Conservation (phyloP, 148 eudicot species). For the Fagopyrum tataricum region DNA sequence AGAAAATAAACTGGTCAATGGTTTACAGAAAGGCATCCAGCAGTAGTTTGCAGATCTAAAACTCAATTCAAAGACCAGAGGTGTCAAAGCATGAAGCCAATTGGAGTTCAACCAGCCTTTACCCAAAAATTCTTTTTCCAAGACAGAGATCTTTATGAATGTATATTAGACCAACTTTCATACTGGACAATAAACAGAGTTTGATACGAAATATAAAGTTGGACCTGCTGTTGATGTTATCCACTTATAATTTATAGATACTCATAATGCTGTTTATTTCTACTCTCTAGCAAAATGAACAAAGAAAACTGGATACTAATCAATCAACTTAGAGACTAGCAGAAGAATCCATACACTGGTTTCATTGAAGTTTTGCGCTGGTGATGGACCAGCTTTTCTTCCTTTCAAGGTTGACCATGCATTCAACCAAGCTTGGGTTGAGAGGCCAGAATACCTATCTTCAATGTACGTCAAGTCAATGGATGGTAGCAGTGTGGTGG, state of each 20-base stretch:
- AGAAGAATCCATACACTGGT: conserved; percentile 14
- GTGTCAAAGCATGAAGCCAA: not conserved
- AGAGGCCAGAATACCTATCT: conserved; percentile 63
- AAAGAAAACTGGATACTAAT: not conserved
- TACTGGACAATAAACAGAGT: not conserved
- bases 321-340: not conserved
- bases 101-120: not conserved
- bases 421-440: conserved; percentile 38
- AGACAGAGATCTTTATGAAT: not conserved
- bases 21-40: not conserved
- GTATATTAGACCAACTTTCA: not conserved
- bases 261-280: not conserved
- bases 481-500: conserved; percentile 40
- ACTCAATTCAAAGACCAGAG: not conserved
- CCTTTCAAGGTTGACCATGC: conserved; percentile 64
- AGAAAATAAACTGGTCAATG: too few relatives aligned
- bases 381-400: conserved; percentile 16
- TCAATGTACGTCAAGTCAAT: conserved; percentile 52
- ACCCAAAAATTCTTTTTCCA: not conserved
- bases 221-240: not conserved
- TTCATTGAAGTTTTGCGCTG: conserved; percentile 6
- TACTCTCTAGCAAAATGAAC: not conserved
- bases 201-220: not conserved
- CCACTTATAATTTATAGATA: not conserved
- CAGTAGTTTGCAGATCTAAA: not conserved